These are phyloP conservation scores for Starmera stellimalicola DNA, from an alignment of 1,139 yeast species.

Conservation along the genomic window DNA sequence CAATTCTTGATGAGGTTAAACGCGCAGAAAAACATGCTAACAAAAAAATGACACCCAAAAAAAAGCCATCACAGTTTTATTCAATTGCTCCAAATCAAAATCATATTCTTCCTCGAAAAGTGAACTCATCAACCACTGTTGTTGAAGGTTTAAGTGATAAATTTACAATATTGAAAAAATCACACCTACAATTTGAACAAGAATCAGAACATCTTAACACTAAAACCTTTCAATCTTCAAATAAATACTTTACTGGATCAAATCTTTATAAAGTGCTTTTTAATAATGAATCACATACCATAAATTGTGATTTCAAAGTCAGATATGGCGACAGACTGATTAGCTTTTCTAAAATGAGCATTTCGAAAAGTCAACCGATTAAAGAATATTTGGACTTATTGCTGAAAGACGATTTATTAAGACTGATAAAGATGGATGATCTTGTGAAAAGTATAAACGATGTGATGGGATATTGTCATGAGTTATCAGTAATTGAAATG, in stretches of 20 bases:
- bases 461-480: conserved; percentile 10
- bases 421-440: conserved; percentile 1
- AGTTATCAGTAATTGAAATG: conserved; percentile 5
- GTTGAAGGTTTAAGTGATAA: conserved; percentile 13
- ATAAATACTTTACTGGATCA: conserved; percentile 7
- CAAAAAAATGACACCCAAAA: not conserved
- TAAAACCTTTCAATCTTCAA: too few relatives aligned
- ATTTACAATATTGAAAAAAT: conserved; percentile 10
- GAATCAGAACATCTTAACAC: not conserved
- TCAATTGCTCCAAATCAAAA: conserved; percentile 7
- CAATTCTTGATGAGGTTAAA: not conserved
- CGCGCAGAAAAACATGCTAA: not conserved
- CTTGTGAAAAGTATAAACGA: conserved; percentile 6
- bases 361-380: conserved; percentile 7
- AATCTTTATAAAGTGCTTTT: conserved; percentile 9
- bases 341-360: conserved; percentile 8
- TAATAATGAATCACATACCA: conserved; percentile 1
- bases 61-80: conserved; percentile 1
- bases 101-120: conserved; percentile 10
- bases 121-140: conserved; percentile 11
- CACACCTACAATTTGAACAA: not conserved
- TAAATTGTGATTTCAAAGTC: conserved; percentile 6
- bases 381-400: conserved; percentile 8
- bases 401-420: not conserved
- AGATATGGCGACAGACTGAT: conserved; percentile 6